phyloP scores from a whole-genome alignment of 2,329 filamentous ascomycete genomes.

The Aspergillus ochraceoroseus region DNA sequence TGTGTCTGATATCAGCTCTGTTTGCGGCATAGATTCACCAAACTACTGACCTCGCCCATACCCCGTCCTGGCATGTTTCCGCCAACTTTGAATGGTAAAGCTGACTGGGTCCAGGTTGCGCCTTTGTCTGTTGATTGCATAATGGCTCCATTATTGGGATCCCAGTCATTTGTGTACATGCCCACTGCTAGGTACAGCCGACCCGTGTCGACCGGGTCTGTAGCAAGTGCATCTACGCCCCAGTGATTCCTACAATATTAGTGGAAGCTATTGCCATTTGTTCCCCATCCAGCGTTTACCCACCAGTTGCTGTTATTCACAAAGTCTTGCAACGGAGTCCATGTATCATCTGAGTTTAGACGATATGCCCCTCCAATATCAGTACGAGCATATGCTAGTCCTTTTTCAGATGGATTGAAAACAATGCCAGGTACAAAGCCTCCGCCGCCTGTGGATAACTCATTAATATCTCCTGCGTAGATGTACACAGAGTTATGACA shows the following conservation, averaged over 20 bases:
- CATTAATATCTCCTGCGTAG: too few species aligned
- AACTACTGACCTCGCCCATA: slow-evolving; percentile 46
- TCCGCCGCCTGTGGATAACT: slow-evolving; percentile 44
- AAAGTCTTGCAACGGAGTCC: slow-evolving; percentile 53
- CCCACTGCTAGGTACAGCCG: slow-evolving; percentile 54
- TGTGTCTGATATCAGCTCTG: too few species aligned
- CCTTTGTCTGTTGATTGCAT: slow-evolving; percentile 53
- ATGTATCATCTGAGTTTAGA: slow-evolving; percentile 53
- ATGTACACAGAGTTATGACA: not conserved
- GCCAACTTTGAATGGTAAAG: slow-evolving; percentile 56
- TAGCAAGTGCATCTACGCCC: slow-evolving; percentile 55
- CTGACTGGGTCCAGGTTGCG: slow-evolving; percentile 48
- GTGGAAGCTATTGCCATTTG: too few species aligned
- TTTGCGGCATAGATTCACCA: too few species aligned
- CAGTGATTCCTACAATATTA: slow-evolving; percentile 33
- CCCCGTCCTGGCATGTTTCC: slow-evolving; percentile 60
- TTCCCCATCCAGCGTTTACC: too few species aligned
- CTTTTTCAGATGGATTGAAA: slow-evolving; percentile 48
- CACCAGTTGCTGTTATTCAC: slow-evolving; percentile 47
- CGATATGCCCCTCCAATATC: slow-evolving; percentile 56
- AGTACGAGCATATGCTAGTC: slow-evolving; percentile 53
- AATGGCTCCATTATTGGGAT: slow-evolving; percentile 54
- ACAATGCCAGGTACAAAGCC: slow-evolving; percentile 55
- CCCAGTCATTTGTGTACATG: slow-evolving; percentile 58
- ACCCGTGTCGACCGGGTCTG: slow-evolving; percentile 48